Evolutionary conservation across 176 grass and related monocot species (phyloP).

Genomic region (Thinopyrum elongatum): DNA sequence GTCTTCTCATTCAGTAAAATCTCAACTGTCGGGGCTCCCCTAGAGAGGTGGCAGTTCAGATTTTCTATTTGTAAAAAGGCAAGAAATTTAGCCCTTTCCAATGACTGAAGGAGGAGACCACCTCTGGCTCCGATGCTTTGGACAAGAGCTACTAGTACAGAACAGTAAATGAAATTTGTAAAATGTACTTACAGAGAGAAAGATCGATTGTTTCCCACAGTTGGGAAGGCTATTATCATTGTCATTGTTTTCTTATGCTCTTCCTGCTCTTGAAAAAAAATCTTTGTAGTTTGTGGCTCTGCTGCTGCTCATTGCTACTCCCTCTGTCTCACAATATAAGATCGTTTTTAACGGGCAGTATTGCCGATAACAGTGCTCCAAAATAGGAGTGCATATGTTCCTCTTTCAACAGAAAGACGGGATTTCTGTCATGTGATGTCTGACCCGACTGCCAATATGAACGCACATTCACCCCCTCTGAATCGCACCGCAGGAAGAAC

Average conservation of each 20-base stretch:
- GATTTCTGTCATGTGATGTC: not conserved
- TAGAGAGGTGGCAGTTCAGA: too few relatives aligned
- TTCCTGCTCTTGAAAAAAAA: too few relatives aligned
- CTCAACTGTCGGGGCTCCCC: not conserved
- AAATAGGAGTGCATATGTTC: not conserved
- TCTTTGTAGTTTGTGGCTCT: not conserved
- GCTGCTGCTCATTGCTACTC: not conserved
- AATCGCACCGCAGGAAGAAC: not conserved
- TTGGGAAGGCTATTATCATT: too few relatives aligned
- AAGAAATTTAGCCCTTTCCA: slow-evolving; percentile 5
- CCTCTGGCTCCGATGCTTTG: slow-evolving; percentile 22
- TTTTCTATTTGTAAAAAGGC: not conserved
- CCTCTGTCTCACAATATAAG: too few relatives aligned
- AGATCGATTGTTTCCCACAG: too few relatives aligned
- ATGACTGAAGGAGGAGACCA: not conserved
- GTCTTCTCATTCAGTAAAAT: not conserved
- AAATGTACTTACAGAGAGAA: too few relatives aligned
- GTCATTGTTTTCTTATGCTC: too few relatives aligned
- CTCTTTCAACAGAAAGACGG: not conserved
- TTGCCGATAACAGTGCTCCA: not conserved
- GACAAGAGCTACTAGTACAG: not conserved
- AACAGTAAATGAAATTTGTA: too few relatives aligned
- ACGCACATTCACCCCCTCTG: too few relatives aligned
- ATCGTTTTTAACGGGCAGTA: too few relatives aligned
- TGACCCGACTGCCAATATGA: not conserved